Evolutionary conservation across 2,329 filamentous ascomycete genomes (phyloP).

Genomic region (Tolypocladium paradoxum): DNA sequence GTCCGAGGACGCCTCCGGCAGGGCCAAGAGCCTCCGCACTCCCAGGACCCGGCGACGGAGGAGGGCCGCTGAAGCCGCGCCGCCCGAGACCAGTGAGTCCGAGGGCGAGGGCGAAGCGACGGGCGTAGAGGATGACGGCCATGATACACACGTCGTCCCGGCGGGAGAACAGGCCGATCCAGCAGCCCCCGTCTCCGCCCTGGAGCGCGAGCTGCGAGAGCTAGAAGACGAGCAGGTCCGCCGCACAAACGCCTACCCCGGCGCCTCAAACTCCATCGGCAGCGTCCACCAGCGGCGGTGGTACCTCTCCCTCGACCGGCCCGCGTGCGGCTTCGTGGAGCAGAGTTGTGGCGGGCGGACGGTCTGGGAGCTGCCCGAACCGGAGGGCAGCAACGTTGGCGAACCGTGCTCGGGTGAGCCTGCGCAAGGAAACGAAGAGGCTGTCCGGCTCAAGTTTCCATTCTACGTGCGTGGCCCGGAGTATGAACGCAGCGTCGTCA

Average conservation of each 20-base stretch:
- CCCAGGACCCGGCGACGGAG: background rate
- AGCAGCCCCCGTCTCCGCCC: constrained; percentile 16
- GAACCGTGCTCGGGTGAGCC: background rate
- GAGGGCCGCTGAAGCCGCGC: constrained; percentile 1
- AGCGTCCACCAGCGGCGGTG: constrained; percentile 58
- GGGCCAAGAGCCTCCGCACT: constrained; percentile 9
- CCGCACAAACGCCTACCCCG: constrained; percentile 53
- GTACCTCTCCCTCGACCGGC: constrained; percentile 53
- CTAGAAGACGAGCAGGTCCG: constrained; percentile 44
- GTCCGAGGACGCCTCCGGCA: constrained; percentile 26
- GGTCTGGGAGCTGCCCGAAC: constrained; percentile 4
- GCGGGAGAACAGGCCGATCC: constrained; percentile 6
- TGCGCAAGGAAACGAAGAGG: background rate
- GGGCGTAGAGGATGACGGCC: constrained; percentile 1
- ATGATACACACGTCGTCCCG: constrained; percentile 10
- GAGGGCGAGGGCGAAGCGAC: constrained; percentile 6
- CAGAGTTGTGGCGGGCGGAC: constrained; percentile 12
- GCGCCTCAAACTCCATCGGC: constrained; percentile 53
- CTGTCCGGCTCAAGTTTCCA: constrained; percentile 32
- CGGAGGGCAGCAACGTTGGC: background rate
- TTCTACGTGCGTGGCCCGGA: constrained; percentile 53
- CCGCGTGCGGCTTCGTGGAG: constrained; percentile 44
- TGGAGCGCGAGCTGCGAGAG: constrained; percentile 31
- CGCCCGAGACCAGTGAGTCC: constrained; percentile 13
- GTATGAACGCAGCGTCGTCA: constrained; percentile 55